A percentile compares a stretch with the other conserved stretches of the same genome.
Evolutionary conservation across 768 basidiomycete species (phyloP).

Genomic region (Lentinula edodes): DNA sequence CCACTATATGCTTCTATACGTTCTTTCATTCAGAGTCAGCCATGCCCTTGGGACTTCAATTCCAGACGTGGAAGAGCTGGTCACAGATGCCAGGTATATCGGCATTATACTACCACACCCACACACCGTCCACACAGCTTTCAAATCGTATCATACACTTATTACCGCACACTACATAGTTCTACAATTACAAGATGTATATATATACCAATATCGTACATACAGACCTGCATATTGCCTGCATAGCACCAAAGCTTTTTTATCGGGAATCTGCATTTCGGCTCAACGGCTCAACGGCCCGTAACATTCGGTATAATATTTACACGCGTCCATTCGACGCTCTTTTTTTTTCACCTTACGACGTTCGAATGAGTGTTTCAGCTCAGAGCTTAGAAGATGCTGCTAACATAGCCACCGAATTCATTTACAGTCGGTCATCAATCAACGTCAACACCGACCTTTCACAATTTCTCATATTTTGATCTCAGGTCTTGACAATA

Average conservation of each 20-base stretch:
- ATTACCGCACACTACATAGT: background rate
- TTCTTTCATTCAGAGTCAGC: background rate
- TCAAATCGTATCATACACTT: background rate
- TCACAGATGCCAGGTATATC: background rate
- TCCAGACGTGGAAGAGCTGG: background rate
- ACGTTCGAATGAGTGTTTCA: background rate
- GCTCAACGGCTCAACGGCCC: background rate
- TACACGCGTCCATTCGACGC: no score
- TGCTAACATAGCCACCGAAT: slow-evolving; percentile 47
- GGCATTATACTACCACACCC: background rate
- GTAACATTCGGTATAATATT: background rate
- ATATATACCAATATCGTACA: background rate
- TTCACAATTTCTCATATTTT: background rate
- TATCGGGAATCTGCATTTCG: background rate
- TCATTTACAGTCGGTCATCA: slow-evolving; percentile 42
- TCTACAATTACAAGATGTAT: background rate
- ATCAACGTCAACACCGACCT: background rate
- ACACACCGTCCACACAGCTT: no score
- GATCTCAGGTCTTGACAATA: slow-evolving; percentile 40
- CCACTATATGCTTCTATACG: background rate
- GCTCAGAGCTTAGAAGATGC: slow-evolving; percentile 49
- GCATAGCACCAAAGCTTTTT: background rate
- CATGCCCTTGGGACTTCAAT: background rate
- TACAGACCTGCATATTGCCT: background rate
- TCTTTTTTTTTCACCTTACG: slow-evolving; percentile 7